Percentiles rank a stretch among this genome's conserved stretches.
Evolutionary conservation across 2,329 filamentous ascomycete species (phyloP).

Genomic region (Fusarium sp.): DNA sequence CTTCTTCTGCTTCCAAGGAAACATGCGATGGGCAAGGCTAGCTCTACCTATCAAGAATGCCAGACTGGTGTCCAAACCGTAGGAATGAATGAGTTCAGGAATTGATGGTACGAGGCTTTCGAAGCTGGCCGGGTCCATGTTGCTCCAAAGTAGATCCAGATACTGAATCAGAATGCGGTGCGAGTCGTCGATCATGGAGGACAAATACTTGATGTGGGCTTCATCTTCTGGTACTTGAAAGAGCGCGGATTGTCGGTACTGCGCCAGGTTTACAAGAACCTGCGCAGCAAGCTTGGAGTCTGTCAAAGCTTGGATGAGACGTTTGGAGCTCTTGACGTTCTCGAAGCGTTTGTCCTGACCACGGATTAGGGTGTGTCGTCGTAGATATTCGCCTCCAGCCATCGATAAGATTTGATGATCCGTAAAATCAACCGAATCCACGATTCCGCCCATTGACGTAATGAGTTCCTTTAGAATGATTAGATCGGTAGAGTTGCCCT

Average conservation of each 20-base stretch:
- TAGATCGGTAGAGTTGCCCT: constrained; percentile 88
- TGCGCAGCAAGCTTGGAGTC: constrained; percentile 84
- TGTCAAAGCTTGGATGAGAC: constrained; percentile 83
- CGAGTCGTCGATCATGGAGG: constrained; percentile 90
- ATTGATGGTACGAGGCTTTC: constrained; percentile 83
- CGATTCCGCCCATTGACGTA: constrained; percentile 92
- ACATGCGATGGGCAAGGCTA: constrained; percentile 77
- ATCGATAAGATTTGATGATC: constrained; percentile 89
- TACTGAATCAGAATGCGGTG: constrained; percentile 89
- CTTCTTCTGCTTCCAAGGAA: constrained; percentile 57
- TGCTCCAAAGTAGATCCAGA: constrained; percentile 87
- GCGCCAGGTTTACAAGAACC: constrained; percentile 89
- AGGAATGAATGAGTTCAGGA: constrained; percentile 79
- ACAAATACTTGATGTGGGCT: constrained; percentile 88
- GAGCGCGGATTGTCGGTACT: constrained; percentile 89
- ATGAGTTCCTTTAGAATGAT: constrained; percentile 93
- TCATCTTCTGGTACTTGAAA: constrained; percentile 78
- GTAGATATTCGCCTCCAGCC: constrained; percentile 85
- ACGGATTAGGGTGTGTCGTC: constrained; percentile 82
- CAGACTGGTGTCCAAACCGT: constrained; percentile 81
- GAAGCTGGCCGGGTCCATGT: constrained; percentile 81
- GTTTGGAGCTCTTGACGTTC: constrained; percentile 78
- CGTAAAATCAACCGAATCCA: constrained; percentile 87
- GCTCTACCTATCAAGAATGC: constrained; percentile 87
- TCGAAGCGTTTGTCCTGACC: constrained; percentile 86